phyloP scores from a whole-genome alignment of 2,329 filamentous ascomycete species.

The Fusarium sp. region DNA sequence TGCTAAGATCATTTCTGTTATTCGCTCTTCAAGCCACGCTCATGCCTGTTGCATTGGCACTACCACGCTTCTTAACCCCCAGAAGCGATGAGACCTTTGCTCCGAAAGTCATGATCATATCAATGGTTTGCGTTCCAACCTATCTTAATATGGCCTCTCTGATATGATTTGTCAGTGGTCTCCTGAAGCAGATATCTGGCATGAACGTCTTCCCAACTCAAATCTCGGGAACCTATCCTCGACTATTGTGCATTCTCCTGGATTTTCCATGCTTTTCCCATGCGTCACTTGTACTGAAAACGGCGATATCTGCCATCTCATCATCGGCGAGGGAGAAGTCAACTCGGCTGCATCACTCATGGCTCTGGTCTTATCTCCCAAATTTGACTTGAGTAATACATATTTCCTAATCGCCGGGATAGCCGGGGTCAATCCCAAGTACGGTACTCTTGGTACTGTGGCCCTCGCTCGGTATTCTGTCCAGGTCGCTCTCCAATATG shows the following conservation, averaged over 20 bases:
- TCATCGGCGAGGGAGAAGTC: conserved; percentile 79
- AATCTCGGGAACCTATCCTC: conserved; percentile 69
- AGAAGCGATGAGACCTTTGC: conserved; percentile 52
- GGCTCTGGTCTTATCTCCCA: conserved; percentile 72
- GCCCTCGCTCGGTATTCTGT: conserved; percentile 79
- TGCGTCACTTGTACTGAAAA: conserved; percentile 74
- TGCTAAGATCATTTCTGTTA: conserved; percentile 13
- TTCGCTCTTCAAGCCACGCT: conserved; percentile 9
- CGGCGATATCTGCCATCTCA: conserved; percentile 76
- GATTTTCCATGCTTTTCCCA: conserved; percentile 76
- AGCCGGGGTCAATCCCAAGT: conserved; percentile 79
- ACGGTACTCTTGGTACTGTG: conserved; percentile 76
- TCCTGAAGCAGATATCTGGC: conserved; percentile 75
- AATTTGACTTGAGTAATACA: conserved; percentile 75
- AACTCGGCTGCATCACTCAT: conserved; percentile 79
- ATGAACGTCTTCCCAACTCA: conserved; percentile 63
- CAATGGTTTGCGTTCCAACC: conserved; percentile 64
- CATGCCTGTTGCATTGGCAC: conserved; percentile 1
- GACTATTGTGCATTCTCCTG: conserved; percentile 71
- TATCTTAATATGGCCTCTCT: conserved; percentile 6
- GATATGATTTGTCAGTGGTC: conserved; percentile 65
- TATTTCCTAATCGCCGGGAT: conserved; percentile 83
- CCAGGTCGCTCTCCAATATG: conserved; percentile 83
- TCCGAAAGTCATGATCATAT: conserved; percentile 75
- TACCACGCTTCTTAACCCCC: neutral